Evolutionary conservation across 768 basidiomycete genomes (phyloP).

Genomic region (Phylloporus sp.): DNA sequence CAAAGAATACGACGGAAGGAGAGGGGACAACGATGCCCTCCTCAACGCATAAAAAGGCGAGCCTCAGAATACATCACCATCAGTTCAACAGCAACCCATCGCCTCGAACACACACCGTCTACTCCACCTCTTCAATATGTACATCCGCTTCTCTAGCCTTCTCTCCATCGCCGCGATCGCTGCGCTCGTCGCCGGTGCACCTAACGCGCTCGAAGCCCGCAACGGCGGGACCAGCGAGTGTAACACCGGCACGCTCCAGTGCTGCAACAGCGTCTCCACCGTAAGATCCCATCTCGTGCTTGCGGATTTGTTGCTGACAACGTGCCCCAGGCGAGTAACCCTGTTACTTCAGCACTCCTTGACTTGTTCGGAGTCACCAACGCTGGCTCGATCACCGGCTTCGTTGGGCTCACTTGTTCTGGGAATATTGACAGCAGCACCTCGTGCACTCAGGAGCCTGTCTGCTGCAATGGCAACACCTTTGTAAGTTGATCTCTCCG

Average conservation of each 20-base stretch:
- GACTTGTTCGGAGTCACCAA: not conserved
- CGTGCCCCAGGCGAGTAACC: not conserved
- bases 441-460: slow-evolving; percentile 8
- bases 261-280: slow-evolving; percentile 3
- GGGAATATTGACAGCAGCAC: not conserved
- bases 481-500: slow-evolving; percentile 3
- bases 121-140: slow-evolving; percentile 4
- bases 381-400: not conserved
- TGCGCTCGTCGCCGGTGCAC: slow-evolving; percentile 6
- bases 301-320: not conserved
- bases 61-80: not conserved
- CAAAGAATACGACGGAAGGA: not conserved
- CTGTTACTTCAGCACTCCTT: not conserved
- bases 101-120: not conserved
- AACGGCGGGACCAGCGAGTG: not conserved
- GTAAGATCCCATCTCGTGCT: not conserved
- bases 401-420: slow-evolving; percentile 6
- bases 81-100: not conserved
- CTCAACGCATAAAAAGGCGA: slow-evolving; percentile 9
- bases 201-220: slow-evolving; percentile 2
- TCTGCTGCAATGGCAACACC: slow-evolving; percentile 15
- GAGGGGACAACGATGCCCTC: too few species aligned
- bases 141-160: slow-evolving; percentile 3
- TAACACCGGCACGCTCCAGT: slow-evolving; percentile 9
- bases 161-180: slow-evolving; percentile 10